These are phyloP conservation scores for Fusarium aywerte DNA, from an alignment of 2,329 filamentous ascomycete species.

Conservation along the genomic window DNA sequence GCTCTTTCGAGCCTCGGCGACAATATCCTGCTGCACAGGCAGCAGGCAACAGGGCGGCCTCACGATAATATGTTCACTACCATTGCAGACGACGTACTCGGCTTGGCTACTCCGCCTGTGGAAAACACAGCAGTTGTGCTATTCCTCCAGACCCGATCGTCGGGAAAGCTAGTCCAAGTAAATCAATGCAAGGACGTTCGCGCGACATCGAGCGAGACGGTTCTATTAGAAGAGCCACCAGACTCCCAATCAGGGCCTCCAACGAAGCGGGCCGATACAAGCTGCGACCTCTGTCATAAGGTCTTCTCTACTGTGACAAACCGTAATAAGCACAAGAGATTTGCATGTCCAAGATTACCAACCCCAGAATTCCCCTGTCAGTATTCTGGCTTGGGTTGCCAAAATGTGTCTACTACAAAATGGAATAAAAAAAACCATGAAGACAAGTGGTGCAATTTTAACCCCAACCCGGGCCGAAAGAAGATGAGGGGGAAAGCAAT, in stretches of 20 bases:
- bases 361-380: constrained; percentile 41
- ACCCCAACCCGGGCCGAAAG: neutral
- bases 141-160: neutral
- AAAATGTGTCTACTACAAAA: constrained; percentile 43
- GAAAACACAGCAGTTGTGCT: neutral
- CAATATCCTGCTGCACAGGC: neutral
- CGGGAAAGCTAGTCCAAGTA: neutral
- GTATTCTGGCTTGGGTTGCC: constrained; percentile 39
- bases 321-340: constrained; percentile 48
- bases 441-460: constrained; percentile 40
- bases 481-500: neutral
- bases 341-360: constrained; percentile 44
- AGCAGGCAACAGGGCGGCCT: neutral
- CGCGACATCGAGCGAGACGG: neutral
- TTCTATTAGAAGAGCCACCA: constrained; percentile 17
- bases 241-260: constrained; percentile 19
- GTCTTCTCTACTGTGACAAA: constrained; percentile 48
- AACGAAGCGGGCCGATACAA: constrained; percentile 11
- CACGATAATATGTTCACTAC: neutral
- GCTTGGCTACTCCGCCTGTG: neutral
- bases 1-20: neutral
- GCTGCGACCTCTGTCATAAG: constrained; percentile 44
- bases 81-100: neutral
- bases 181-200: neutral
- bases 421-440: constrained; percentile 49